Evolutionary conservation across 768 basidiomycete genomes (phyloP), one percentile per base, ranked within the genome.

Genomic region (Russula compacta): DNA sequence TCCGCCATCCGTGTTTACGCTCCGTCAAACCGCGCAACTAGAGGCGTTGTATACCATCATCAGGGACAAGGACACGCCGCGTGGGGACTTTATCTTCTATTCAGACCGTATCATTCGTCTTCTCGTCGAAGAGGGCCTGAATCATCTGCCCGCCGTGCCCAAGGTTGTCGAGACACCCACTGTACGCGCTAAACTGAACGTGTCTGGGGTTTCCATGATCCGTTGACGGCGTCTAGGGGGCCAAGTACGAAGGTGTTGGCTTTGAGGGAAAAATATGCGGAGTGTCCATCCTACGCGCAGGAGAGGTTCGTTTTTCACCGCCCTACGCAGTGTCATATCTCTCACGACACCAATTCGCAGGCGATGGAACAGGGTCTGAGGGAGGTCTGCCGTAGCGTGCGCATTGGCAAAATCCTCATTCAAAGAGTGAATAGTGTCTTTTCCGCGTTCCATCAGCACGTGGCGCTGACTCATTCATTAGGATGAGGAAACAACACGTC

Each of bases 201-300:
- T 51, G 4, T 10, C 10, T 2, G 9, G 2, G 7, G 24, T 14
- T 21, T 11, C n/a, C 10, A 29, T 15, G 35, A 35, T 21, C 38
- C 39, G n/a, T 44, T 61, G 17, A 48, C 29, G 2, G 36, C n/a
- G 5, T 42, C 17, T 55, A 87, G 83, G 94, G 94, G 54, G 81
- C 84, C 54, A 79, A 78, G 8, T 97, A 95, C 71, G 82, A 91
- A 59, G 95, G 95, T 17, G 92, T 98, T 2, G 87, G 92, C 0
- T 99, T 99, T 69, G 87, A 95, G 69, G 95, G 95, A 6, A 92
- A 92, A 76, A 95, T 98, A 64, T 95, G 94, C 69, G 94, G 94
- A 15, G 94, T 98, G 24, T 94, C 92, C 5, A 98, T 98, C 69
- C 79, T 98, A 68, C 81, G 95, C 15, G 93, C 93, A 8, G 95